phyloP scores from a whole-genome alignment of 192 early-diverging fungal species.

The Coemansia sp. region DNA sequence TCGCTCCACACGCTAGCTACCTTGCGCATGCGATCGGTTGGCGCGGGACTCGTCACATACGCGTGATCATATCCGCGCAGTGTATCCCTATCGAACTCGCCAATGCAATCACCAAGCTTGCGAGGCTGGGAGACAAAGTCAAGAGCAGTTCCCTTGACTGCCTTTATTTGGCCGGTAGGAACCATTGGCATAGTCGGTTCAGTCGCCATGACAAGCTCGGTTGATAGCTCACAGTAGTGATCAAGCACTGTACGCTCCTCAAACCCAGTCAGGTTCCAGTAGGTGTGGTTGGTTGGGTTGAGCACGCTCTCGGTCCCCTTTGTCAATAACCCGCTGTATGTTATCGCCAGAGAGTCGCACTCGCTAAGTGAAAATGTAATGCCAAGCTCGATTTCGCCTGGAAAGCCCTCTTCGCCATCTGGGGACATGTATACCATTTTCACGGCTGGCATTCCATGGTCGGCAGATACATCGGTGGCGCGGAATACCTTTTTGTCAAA shows the following conservation, averaged over 20 bases:
- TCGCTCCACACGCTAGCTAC: conserved; percentile 53
- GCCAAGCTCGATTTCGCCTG: conserved; percentile 58
- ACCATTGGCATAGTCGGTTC: conserved; percentile 55
- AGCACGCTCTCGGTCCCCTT: conserved; percentile 56
- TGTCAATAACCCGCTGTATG: conserved; percentile 45
- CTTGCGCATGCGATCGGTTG: conserved; percentile 21
- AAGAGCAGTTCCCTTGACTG: conserved; percentile 25
- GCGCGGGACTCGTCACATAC: conserved; percentile 47
- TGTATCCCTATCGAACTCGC: conserved; percentile 48
- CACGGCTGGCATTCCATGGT: conserved; percentile 18
- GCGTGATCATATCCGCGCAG: conserved; percentile 79
- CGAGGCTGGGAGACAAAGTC: conserved; percentile 61
- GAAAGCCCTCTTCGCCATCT: conserved; percentile 78
- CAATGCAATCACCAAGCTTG: conserved; percentile 52
- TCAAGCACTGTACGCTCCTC: conserved; percentile 49
- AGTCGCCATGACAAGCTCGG: conserved; percentile 51
- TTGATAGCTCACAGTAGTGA: conserved; percentile 53
- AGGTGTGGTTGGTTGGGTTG: conserved; percentile 83
- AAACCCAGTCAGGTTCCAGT: conserved; percentile 82
- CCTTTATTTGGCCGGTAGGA: conserved; percentile 66
- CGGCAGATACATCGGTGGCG: conserved; percentile 15
- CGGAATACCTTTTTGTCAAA: conserved; percentile 73
- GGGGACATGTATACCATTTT: conserved; percentile 56
- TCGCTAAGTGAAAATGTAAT: conserved; percentile 61
- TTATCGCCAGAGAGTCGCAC: conserved; percentile 51